phyloP scores from a whole-genome alignment of 1,284 basidiomycete genomes.

The Cutaneotrichosporon sp. region DNA sequence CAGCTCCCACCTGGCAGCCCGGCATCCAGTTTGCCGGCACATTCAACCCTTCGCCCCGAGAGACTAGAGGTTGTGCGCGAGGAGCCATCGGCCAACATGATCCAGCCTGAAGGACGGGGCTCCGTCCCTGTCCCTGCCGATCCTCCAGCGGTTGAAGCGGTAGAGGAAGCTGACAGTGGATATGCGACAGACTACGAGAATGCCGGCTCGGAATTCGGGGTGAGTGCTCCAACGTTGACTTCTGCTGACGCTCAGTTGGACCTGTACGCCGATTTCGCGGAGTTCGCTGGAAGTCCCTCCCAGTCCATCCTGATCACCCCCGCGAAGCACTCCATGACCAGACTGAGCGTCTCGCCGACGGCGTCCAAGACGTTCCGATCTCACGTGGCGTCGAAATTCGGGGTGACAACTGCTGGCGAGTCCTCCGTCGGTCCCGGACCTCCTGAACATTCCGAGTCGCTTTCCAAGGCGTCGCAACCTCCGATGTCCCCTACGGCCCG shows the following conservation, averaged over 20 bases:
- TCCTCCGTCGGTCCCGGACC: not conserved
- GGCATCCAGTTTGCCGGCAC: not conserved
- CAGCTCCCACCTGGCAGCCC: not conserved
- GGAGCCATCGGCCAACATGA: not conserved
- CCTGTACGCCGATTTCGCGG: slow-evolving; percentile 12
- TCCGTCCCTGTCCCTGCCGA: not conserved
- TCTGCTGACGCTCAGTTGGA: slow-evolving; percentile 8
- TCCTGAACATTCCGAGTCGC: not conserved
- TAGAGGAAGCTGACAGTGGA: not conserved
- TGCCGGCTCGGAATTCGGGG: not conserved
- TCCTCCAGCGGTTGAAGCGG: not conserved
- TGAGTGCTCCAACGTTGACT: not conserved
- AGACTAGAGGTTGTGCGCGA: not conserved
- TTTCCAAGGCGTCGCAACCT: slow-evolving; percentile 3
- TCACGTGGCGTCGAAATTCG: not conserved
- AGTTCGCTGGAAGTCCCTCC: slow-evolving; percentile 11
- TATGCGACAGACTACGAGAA: not conserved
- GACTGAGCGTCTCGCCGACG: not conserved
- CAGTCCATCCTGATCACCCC: not conserved
- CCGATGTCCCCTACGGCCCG: slow-evolving; percentile 7
- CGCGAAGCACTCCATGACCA: not conserved
- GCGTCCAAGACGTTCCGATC: not conserved
- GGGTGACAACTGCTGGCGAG: not conserved
- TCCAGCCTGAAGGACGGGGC: not conserved
- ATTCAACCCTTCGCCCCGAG: not conserved